A percentile compares a stretch with the other conserved stretches of the same genome.
Conservation (phyloP, 108 stramenopile species). For the Stephanodiscus minutulus region DNA sequence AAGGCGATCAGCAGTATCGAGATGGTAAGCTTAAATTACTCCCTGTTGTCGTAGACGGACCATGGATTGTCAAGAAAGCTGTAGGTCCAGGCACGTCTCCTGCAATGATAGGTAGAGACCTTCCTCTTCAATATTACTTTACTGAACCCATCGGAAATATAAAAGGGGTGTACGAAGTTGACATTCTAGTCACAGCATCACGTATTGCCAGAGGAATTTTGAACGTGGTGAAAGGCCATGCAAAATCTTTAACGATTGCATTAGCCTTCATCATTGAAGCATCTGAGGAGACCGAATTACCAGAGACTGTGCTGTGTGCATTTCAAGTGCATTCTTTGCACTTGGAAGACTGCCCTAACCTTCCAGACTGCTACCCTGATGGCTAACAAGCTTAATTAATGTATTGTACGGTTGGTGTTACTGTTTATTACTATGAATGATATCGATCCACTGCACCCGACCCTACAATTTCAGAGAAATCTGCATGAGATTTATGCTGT, state of each 20-base stretch:
- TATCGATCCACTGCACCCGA: too few species aligned
- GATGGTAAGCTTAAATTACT: constrained; percentile 87
- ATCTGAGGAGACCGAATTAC: constrained; percentile 71
- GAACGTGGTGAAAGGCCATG: constrained; percentile 87
- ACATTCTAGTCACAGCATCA: constrained; percentile 82
- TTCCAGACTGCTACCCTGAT: constrained; percentile 56
- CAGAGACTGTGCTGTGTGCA: constrained; percentile 80
- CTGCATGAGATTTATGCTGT: too few species aligned
- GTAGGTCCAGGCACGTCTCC: constrained; percentile 89
- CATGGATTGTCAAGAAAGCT: constrained; percentile 89
- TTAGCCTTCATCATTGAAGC: constrained; percentile 93
- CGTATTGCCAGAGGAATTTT: constrained; percentile 87
- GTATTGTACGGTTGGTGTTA: not conserved
- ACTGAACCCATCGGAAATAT: constrained; percentile 44
- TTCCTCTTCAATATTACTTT: constrained; percentile 89
- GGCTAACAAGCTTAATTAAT: not conserved
- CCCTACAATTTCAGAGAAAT: too few species aligned
- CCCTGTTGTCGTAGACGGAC: constrained; percentile 87
- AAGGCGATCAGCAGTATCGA: constrained; percentile 85
- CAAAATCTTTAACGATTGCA: constrained; percentile 77
- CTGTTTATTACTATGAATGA: too few species aligned
- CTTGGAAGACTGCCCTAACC: constrained; percentile 80
- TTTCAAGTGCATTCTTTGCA: constrained; percentile 80
- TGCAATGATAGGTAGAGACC: constrained; percentile 83
- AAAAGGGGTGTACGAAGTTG: constrained; percentile 86